phyloP scores from a whole-genome alignment of 73 alveolate species.

The Tetrahymena borealis region DNA sequence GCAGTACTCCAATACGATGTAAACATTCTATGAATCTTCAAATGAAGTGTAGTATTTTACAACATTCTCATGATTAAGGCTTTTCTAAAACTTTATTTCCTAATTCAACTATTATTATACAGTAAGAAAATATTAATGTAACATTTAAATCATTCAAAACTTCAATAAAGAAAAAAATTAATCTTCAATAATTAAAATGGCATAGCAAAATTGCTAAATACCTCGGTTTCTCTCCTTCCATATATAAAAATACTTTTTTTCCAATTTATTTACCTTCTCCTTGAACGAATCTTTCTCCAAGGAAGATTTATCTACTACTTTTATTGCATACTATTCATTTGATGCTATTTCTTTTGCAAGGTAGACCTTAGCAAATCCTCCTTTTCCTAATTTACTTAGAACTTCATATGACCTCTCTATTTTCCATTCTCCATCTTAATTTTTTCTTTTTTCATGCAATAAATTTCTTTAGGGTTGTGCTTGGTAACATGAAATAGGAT shows the following conservation, averaged over 20 bases:
- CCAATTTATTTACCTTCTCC: neutral
- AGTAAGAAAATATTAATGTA: no score
- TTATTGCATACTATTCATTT: constrained; percentile 31
- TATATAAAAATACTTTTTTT: no score
- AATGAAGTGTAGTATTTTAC: neutral
- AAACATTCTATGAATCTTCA: neutral
- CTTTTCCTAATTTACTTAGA: constrained; percentile 46
- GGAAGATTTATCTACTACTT: constrained; percentile 18
- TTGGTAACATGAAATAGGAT: neutral
- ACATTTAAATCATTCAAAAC: no score
- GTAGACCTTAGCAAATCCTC: constrained; percentile 67
- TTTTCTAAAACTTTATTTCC: neutral
- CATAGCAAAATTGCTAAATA: no score
- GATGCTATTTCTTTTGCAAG: constrained; percentile 43
- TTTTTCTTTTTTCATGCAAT: neutral
- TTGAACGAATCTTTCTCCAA: constrained; percentile 5
- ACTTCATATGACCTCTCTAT: neutral
- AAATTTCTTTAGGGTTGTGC: neutral
- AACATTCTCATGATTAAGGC: neutral
- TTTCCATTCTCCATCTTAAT: neutral
- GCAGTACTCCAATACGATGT: neutral
- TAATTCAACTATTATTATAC: neutral
- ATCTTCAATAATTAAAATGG: no score
- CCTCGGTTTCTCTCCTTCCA: no score
- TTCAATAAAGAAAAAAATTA: no score